Evolutionary conservation across 805 yeast genomes (phyloP).

Genomic region (Cyberlindnera galapagoensis): DNA sequence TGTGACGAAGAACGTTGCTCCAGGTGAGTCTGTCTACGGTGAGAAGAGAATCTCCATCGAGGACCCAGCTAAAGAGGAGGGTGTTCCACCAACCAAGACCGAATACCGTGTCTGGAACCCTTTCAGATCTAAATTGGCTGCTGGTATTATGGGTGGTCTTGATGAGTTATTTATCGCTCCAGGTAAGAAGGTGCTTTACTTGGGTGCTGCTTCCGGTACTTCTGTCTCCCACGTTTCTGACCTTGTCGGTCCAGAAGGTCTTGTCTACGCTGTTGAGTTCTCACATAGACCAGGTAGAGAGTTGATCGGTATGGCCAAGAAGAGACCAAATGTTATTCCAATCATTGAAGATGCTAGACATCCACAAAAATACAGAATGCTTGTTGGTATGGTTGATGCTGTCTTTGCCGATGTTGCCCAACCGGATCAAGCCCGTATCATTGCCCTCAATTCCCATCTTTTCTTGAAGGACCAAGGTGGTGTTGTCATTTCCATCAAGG

Average conservation of each 20-base stretch:
- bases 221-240: slow-evolving; percentile 98
- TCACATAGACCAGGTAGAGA: slow-evolving; percentile 99
- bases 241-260: slow-evolving; percentile 98
- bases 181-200: slow-evolving; percentile 93
- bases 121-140: slow-evolving; percentile 98
- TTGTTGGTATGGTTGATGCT: slow-evolving; percentile 96
- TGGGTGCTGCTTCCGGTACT: slow-evolving; percentile 99
- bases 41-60: slow-evolving; percentile 94
- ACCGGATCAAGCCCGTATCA: slow-evolving; percentile 99
- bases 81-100: slow-evolving; percentile 84
- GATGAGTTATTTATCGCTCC: slow-evolving; percentile 97
- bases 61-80: slow-evolving; percentile 85
- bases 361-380: slow-evolving; percentile 99
- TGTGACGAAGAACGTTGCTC: slow-evolving; percentile 94
- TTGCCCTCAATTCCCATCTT: slow-evolving; percentile 96
- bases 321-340: slow-evolving; percentile 98
- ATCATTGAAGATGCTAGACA: slow-evolving; percentile 99
- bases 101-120: slow-evolving; percentile 99
- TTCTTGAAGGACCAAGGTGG: slow-evolving; percentile 98
- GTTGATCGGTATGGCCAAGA: slow-evolving; percentile 98
- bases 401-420: slow-evolving; percentile 99
- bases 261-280: slow-evolving; percentile 98
- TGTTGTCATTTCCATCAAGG: slow-evolving; percentile 97
- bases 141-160: slow-evolving; percentile 99
- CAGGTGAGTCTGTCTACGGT: slow-evolving; percentile 98